phyloP scores from a whole-genome alignment of 2,329 filamentous ascomycete genomes.

The Ascochyta pisi region DNA sequence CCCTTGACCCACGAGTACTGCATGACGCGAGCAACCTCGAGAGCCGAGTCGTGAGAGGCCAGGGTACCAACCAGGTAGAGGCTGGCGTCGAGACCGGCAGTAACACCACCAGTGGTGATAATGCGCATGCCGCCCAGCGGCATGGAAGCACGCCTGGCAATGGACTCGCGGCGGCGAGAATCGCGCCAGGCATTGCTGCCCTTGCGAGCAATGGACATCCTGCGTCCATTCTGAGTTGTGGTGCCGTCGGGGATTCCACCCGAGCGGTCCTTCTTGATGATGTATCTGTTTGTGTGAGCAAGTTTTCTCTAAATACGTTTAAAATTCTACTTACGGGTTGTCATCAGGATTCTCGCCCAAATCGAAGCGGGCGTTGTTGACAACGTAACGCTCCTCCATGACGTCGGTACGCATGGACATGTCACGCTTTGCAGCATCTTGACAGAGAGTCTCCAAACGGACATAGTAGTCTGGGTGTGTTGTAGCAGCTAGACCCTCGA shows the following conservation, averaged over 20 bases:
- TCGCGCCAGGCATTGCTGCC: conserved; percentile 83
- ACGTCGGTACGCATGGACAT: conserved; percentile 81
- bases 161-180: conserved; percentile 80
- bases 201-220: conserved; percentile 66
- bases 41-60: conserved; percentile 77
- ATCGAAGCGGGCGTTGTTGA: conserved; percentile 90
- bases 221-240: conserved; percentile 46
- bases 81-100: conserved; percentile 81
- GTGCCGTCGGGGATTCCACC: conserved; percentile 63
- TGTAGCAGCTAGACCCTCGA: conserved; percentile 79
- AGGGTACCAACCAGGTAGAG: conserved; percentile 85
- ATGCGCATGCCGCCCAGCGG: conserved; percentile 73
- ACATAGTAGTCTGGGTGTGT: conserved; percentile 83
- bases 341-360: conserved; percentile 78
- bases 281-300: conserved; percentile 71
- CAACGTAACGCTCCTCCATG: conserved; percentile 83
- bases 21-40: conserved; percentile 76
- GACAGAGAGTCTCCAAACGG: conserved; percentile 81
- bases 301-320: background rate
- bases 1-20: conserved; percentile 89
- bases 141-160: conserved; percentile 78
- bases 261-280: conserved; percentile 66
- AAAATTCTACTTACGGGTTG: conserved; percentile 56
- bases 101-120: conserved; percentile 80
- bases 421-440: conserved; percentile 72